Conservation (phyloP, 768 basidiomycete genomes). For the Psilocybe tampanensis region DNA sequence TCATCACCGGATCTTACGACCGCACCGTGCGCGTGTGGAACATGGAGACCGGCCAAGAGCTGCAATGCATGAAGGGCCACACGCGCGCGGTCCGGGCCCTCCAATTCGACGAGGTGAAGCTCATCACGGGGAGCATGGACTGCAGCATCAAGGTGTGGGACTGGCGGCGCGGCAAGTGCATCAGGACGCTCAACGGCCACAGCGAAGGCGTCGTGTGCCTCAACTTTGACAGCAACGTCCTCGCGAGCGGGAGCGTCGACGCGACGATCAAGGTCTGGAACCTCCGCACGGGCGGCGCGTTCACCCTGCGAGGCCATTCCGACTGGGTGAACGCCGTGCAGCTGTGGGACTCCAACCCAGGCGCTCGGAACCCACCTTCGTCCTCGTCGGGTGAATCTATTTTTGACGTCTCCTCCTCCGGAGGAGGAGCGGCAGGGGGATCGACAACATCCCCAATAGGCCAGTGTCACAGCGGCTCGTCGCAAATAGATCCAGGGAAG, state of each 20-base stretch:
- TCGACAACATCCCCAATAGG: constrained; percentile 26
- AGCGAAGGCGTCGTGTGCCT: constrained; percentile 90
- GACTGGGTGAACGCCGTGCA: constrained; percentile 98
- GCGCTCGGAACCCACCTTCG: constrained; percentile 28
- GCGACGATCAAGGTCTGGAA: constrained; percentile 97
- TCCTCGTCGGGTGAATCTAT: constrained; percentile 32
- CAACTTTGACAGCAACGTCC: constrained; percentile 87
- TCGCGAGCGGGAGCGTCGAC: constrained; percentile 93
- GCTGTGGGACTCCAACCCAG: constrained; percentile 77
- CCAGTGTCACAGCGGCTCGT: constrained; percentile 23
- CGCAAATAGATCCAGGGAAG: constrained; percentile 78
- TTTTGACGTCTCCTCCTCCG: constrained; percentile 39
- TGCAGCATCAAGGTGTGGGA: constrained; percentile 95
- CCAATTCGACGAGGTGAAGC: constrained; percentile 94
- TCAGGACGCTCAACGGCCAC: constrained; percentile 88
- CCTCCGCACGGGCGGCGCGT: constrained; percentile 87
- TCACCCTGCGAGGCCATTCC: constrained; percentile 87
- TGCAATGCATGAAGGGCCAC: constrained; percentile 87
- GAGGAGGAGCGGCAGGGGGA: too few relatives aligned
- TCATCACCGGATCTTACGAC: constrained; percentile 98
- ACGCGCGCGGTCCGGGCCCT: constrained; percentile 89
- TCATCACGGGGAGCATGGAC: constrained; percentile 98
- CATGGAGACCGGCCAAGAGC: constrained; percentile 84
- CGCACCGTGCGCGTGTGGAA: constrained; percentile 96
- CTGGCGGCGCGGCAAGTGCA: constrained; percentile 88